phyloP scores from a whole-genome alignment of 2,329 filamentous ascomycete genomes.

The Pseudogymnoascus sp. region DNA sequence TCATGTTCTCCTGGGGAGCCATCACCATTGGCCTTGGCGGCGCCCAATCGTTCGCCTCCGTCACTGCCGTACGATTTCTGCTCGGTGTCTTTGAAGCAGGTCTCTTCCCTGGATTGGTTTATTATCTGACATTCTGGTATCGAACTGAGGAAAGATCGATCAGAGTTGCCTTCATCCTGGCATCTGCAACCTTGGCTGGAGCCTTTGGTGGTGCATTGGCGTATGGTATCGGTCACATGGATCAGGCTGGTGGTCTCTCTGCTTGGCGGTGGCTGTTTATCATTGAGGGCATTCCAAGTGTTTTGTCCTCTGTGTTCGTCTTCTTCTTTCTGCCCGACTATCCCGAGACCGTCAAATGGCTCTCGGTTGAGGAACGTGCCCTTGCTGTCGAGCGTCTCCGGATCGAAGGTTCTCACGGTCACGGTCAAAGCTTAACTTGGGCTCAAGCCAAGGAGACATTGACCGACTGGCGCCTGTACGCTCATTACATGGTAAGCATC shows the following conservation, averaged over 20 bases:
- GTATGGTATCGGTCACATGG: conserved; percentile 26
- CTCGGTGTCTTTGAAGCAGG: conserved; percentile 44
- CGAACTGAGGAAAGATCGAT: conserved; percentile 24
- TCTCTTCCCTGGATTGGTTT: conserved; percentile 32
- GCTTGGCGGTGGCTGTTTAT: conserved; percentile 28
- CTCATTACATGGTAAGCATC: neutral
- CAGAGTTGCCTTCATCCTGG: conserved; percentile 26
- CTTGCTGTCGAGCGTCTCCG: conserved; percentile 35
- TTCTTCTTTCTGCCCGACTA: conserved; percentile 43
- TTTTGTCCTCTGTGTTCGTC: conserved; percentile 34
- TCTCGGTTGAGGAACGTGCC: conserved; percentile 37
- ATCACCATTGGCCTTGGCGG: neutral
- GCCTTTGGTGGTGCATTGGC: conserved; percentile 28
- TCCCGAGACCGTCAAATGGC: conserved; percentile 39
- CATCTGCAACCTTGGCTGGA: conserved; percentile 25
- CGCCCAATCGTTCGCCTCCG: conserved; percentile 35
- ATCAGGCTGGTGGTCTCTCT: conserved; percentile 19
- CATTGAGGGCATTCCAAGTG: conserved; percentile 20
- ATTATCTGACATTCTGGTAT: conserved; percentile 29
- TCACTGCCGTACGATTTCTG: conserved; percentile 40
- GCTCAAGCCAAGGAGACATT: neutral
- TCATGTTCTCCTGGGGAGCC: conserved; percentile 2
- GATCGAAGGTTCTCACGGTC: conserved; percentile 35
- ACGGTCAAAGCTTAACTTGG: conserved; percentile 35
- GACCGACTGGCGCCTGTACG: neutral